A percentile compares a stretch with the other conserved stretches of the same genome.
phyloP scores from a whole-genome alignment of 495 filamentous ascomycete species.

The Aspergillus biplanus region DNA sequence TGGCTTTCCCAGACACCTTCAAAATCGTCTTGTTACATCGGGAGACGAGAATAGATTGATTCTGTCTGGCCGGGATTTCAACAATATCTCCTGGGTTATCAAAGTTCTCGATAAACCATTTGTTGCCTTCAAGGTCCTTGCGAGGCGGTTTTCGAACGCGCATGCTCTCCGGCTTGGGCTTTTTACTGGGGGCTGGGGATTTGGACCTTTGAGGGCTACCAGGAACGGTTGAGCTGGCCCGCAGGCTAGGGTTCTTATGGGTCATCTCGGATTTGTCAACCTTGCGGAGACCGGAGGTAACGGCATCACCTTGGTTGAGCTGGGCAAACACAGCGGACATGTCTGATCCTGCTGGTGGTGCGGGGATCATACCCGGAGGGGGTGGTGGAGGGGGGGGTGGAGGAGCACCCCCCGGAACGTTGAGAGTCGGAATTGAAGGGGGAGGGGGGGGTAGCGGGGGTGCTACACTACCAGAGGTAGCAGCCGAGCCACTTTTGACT shows the following conservation, averaged over 20 bases:
- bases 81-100: conserved; percentile 74
- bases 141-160: conserved; percentile 88
- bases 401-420: conserved; percentile 61
- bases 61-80: conserved; percentile 75
- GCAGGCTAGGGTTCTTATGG: conserved; percentile 95
- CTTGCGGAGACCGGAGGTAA: conserved; percentile 87
- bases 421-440: conserved; percentile 55
- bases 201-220: conserved; percentile 66
- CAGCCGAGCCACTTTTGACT: conserved; percentile 57
- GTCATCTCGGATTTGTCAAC: conserved; percentile 95
- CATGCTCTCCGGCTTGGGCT: conserved; percentile 94
- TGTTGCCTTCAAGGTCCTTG: conserved; percentile 92
- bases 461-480: conserved; percentile 43
- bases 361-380: conserved; percentile 29
- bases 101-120: conserved; percentile 96
- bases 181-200: conserved; percentile 83
- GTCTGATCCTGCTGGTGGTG: conserved; percentile 47
- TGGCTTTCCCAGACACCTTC: conserved; percentile 87
- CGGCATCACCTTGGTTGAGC: conserved; percentile 81
- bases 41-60: conserved; percentile 89
- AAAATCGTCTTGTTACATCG: conserved; percentile 90
- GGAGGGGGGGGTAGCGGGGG: conserved; percentile 64
- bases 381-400: conserved; percentile 76
- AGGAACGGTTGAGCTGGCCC: conserved; percentile 69
- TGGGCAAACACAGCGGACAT: conserved; percentile 87